Conservation (phyloP, 805 yeast species). For the Maudiozyma pseudohumilis region DNA sequence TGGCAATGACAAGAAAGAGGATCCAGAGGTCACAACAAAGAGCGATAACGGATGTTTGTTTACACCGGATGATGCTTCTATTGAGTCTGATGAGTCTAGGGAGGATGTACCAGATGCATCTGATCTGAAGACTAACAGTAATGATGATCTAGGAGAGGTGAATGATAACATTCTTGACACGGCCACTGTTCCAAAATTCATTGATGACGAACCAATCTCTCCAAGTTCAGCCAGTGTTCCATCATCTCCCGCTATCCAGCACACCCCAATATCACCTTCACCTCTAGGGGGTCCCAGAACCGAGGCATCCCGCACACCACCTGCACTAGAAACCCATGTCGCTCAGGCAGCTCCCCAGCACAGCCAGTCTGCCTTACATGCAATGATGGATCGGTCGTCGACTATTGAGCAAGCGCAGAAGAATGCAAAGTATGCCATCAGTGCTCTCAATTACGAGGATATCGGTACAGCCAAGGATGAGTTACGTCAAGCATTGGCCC, state of each 20-base stretch:
- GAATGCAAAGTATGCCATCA: conserved; percentile 63
- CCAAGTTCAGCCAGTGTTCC: no score
- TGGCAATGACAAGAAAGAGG: neutral
- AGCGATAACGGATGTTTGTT: no score
- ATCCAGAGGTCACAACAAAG: neutral
- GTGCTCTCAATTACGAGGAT: conserved; percentile 74
- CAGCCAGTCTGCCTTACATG: conserved; percentile 36
- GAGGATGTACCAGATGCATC: no score
- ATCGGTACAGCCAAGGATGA: conserved; percentile 57
- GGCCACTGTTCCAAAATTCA: no score
- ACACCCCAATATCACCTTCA: no score
- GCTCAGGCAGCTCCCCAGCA: conserved; percentile 9
- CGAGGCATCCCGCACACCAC: neutral
- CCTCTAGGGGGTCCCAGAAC: neutral
- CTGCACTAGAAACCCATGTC: neutral
- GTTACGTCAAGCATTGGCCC: conserved; percentile 41
- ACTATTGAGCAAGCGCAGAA: conserved; percentile 53
- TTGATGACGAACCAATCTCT: no score
- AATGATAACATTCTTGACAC: no score
- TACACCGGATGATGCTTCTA: neutral
- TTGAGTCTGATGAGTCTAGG: conserved; percentile 4
- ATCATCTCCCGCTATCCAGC: no score
- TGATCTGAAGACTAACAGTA: no score
- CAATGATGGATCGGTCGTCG: conserved; percentile 46
- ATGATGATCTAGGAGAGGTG: no score